These are phyloP conservation scores for Hypoxylon rickii DNA, from an alignment of 495 filamentous ascomycete species.

Conservation along the genomic window DNA sequence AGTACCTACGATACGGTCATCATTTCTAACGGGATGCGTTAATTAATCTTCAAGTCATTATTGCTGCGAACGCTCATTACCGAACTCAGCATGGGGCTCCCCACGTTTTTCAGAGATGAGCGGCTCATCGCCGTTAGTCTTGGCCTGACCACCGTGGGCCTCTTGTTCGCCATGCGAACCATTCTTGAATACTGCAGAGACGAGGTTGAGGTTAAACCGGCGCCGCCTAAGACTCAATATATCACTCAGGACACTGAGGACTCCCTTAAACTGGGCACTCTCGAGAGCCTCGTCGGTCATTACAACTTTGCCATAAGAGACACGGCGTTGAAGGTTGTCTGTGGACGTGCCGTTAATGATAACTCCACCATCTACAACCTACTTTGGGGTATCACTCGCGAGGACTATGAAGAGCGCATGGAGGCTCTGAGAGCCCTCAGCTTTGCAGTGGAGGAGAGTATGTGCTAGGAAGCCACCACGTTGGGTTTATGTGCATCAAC, in stretches of 20 bases:
- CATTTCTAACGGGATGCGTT: too few relatives aligned
- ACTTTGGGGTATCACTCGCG: constrained; percentile 55
- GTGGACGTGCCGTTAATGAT: constrained; percentile 57
- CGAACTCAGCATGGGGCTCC: constrained; percentile 38
- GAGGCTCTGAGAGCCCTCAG: constrained; percentile 53
- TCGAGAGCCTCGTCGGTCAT: constrained; percentile 56
- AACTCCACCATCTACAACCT: constrained; percentile 45
- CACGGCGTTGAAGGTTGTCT: constrained; percentile 55
- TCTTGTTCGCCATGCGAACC: constrained; percentile 43
- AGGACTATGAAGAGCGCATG: constrained; percentile 56
- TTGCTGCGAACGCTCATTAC: constrained; percentile 19
- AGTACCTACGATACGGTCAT: too few relatives aligned
- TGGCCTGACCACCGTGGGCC: constrained; percentile 42
- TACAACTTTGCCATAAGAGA: constrained; percentile 60
- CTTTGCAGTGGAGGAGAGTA: constrained; percentile 47
- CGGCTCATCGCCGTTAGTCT: constrained; percentile 48
- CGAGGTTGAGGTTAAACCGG: constrained; percentile 50
- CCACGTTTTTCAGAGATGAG: constrained; percentile 46
- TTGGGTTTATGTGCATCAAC: neutral
- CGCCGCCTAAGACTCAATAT: constrained; percentile 59
- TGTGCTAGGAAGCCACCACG: neutral
- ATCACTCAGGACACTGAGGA: constrained; percentile 66
- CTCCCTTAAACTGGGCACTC: constrained; percentile 51
- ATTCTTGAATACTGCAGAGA: constrained; percentile 52
- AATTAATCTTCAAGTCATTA: neutral